Percentiles rank a stretch among this genome's conserved stretches.
phyloP scores from a whole-genome alignment of 2,329 filamentous ascomycete species.

The Chaetomiaceae sp. region DNA sequence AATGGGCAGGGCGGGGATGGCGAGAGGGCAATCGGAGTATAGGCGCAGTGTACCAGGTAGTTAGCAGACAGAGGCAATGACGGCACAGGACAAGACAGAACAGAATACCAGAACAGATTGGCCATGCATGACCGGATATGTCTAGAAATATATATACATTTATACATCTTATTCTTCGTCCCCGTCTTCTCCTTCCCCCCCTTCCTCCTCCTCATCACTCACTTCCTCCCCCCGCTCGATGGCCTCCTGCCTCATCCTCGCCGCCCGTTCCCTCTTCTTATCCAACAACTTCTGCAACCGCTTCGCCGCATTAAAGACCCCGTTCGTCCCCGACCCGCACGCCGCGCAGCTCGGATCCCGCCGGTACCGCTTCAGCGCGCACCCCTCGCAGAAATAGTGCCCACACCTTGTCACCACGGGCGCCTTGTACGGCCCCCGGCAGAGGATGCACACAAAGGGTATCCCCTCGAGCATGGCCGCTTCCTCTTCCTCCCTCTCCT shows the following conservation, averaged over 20 bases:
- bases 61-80: background rate
- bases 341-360: conserved; percentile 83
- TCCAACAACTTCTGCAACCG: conserved; percentile 76
- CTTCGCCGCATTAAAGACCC: conserved; percentile 86
- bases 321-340: conserved; percentile 79
- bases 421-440: conserved; percentile 69
- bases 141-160: too few species aligned
- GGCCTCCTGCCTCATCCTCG: conserved; percentile 52
- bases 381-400: conserved; percentile 93
- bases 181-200: conserved; percentile 4
- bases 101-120: conserved; percentile 1
- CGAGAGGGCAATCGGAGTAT: conserved; percentile 8
- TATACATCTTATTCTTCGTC: too few species aligned
- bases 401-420: conserved; percentile 87
- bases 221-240: conserved; percentile 49
- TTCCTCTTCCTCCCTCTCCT: conserved; percentile 44
- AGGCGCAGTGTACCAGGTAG: background rate
- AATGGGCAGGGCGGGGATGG: background rate
- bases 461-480: conserved; percentile 75
- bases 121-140: background rate
- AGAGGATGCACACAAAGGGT: conserved; percentile 86
- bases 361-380: conserved; percentile 79
- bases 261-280: conserved; percentile 60
- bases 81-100: background rate
- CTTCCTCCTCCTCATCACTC: conserved; percentile 39